Base-by-base conservation (phyloP, 192 early-diverging fungal species). In the Backusella australiensis region DNA sequence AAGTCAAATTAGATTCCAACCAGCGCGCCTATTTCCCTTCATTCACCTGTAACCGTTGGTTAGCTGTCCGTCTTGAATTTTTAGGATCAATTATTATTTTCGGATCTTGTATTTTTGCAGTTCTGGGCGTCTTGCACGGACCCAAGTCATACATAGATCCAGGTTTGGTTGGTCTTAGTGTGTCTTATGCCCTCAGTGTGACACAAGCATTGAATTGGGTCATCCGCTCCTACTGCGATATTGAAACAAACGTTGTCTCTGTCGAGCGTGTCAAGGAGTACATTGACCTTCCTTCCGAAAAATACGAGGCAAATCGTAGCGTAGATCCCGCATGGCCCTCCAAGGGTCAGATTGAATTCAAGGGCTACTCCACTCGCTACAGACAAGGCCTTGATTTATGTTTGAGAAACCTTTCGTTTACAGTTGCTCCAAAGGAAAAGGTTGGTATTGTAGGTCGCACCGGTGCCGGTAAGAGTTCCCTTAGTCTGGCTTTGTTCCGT, bases 121-220 rank as follows among this genome's bases (percentile, higher is more conserved):
- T 95, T 14, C 59, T 93, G 3, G 86, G 90, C 4, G 75, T 91
- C 7, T 69, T 91, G 11, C 84, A 85, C 11, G 89, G 89, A 46
- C 46, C 80, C 59, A 52, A 38, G 5, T 68, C 75, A n/a, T 74
- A 73, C 26, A 83, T 90, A 42, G 90, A 94, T 78, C 90, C 93
- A 8, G 93, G 94, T 9, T 78, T 91, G 69, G 91, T 91, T 14
- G 92, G 72, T 85, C 52, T 85, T 6, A 75, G 88, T 26, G 85
- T 93, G 5, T 89, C 88, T 4, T 95, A 94, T 74, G 85, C 94
- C 17, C 80, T 92, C 0, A 85, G 86, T 26, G 88, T 95, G 52
- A 95, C 96, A 3, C 91, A 95, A 77, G 90, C 93, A 38, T 77
- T 97, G 39, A 94, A 94, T 79, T 96, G 93, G 96, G 89, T 93